A percentile compares a stretch with the other conserved stretches of the same genome.
Evolutionary conservation across 2,329 filamentous ascomycete species (phyloP).

Genomic region (Peltaster fructicola): DNA sequence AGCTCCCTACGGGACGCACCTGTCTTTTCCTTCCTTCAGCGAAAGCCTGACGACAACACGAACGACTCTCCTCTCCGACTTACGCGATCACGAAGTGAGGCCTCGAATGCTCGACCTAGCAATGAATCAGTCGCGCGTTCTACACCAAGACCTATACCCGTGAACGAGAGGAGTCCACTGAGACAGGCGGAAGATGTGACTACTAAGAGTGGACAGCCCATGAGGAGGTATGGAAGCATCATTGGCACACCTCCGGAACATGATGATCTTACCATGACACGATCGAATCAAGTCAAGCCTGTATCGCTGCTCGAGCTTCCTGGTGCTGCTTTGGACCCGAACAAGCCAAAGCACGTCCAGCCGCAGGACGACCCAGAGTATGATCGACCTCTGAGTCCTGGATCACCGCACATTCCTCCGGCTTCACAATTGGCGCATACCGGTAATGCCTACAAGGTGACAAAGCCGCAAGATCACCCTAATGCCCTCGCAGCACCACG

Average conservation of each 20-base stretch:
- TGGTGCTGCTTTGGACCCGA: constrained; percentile 39
- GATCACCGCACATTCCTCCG: constrained; percentile 6
- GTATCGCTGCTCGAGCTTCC: constrained; percentile 41
- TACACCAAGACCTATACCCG: constrained; percentile 3
- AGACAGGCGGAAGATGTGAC: constrained; percentile 3
- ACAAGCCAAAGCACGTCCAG: constrained; percentile 4
- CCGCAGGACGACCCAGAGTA: constrained; percentile 3
- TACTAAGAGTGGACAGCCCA: constrained; percentile 7
- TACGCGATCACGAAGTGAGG: no score
- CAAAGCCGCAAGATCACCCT: constrained; percentile 3
- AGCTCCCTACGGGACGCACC: constrained; percentile 21
- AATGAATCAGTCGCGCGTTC: no score
- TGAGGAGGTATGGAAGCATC: constrained; percentile 47
- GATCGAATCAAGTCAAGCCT: constrained; percentile 8
- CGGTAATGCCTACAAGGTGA: constrained; percentile 12
- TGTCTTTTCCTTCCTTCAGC: constrained; percentile 25
- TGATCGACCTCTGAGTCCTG: constrained; percentile 4
- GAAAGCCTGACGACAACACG: no score
- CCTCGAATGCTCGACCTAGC: no score
- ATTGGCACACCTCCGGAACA: constrained; percentile 33
- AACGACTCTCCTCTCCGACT: no score
- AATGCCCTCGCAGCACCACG: background rate
- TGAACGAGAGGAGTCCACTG: constrained; percentile 17
- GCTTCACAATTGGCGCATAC: constrained; percentile 10
- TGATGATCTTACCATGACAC: constrained; percentile 5